Base-by-base conservation (phyloP, 805 yeast species). In the Yueomyces sinensis region DNA sequence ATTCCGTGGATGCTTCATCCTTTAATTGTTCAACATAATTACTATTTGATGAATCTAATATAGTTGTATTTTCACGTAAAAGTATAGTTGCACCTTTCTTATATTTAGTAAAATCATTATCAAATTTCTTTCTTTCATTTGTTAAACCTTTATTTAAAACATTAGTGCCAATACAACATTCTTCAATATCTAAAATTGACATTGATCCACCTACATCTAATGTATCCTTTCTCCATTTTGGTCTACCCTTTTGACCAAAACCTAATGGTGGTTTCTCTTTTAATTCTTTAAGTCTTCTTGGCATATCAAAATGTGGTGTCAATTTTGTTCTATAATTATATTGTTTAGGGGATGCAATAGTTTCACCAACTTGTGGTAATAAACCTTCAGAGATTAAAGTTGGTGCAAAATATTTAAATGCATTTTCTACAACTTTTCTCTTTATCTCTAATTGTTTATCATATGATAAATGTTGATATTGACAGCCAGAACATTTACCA, bases 401-500 rank as follows among this genome's bases (percentile, higher is more conserved):
- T 11, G 82, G 79, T 1, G 89, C 84, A 51, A 83, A 77, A 53
- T 67, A 80, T 39, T 71, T 69, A 59, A 74, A 91, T 1, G 98
- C 98, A 49, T 82, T 82, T 17, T 56, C 66, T 19, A 91, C 80
- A 2, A 93, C 86, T 19, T 72, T 61, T 40, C 72, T 68, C 54
- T 91, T 91, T 50, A 81, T 66, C 34, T 57, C 60, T 35, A 91
- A 63, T 59, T 89, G 97, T 29, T 75, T 66, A 1, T 66, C 67
- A 53, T 91, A 91, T 2, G 70, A 65, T 24, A 86, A 61, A 54
- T 74, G 74, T 54, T 91, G 97, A 52, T 76, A 84, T 59, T 91
- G 97, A 56, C 97, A 87, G 3, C 97, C 97, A 1, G 94, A 82
- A 55, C 96, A 87, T 42, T 74, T 73, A 13, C 94, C 94, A 60